Base-by-base conservation (phyloP, 2,329 filamentous ascomycete genomes). In the Penicillium sp. region DNA sequence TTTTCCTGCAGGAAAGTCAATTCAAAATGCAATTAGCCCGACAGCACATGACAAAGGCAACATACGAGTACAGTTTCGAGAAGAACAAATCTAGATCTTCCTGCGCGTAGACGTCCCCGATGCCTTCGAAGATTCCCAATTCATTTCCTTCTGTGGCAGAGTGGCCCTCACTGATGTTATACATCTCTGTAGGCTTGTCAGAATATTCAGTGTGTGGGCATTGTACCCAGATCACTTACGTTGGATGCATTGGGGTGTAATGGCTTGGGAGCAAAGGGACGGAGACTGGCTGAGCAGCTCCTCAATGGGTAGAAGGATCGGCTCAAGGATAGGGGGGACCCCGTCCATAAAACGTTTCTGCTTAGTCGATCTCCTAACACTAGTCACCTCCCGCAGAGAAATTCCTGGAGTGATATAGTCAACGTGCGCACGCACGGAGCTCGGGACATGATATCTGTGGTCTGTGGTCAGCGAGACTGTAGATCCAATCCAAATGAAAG, bases 81-180 rank as follows among this genome's bases (percentile, higher is more conserved):
- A 77, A 77, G 63, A 75, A 79, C 12, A 72, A 58, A 55, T 79
- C 59, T 32, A 80, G 65, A 60, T 79, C 76, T 35, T 72, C 69
- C 59, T 78, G 74, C 6, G 70, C 69, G 46, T 80, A 81, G 29
- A 74, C 72, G 55, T 79, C 77, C n/a, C 72, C 71, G 38, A 74
- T 57, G 44, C 72, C 68, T 58, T 80, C 75, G 41, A 77, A 77
- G 25, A 81, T 77, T 45, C 74, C 78, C 39, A 75, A 65, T 51
- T 74, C 69, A 53, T 80, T 80, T 10, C 75, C 75, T 13, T 67
- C 68, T 7, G 66, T 78, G 6, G 75, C 71, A 7, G 61, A 70
- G 15, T 62, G 72, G 15, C 68, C 71, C 12, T 71, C 54, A 5
- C 75, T 71, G 51, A 80, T 73, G 59, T 75, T 75, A 61, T 80